Base-by-base conservation (phyloP, 345 rosid species). In the Cochlearia excelsa region DNA sequence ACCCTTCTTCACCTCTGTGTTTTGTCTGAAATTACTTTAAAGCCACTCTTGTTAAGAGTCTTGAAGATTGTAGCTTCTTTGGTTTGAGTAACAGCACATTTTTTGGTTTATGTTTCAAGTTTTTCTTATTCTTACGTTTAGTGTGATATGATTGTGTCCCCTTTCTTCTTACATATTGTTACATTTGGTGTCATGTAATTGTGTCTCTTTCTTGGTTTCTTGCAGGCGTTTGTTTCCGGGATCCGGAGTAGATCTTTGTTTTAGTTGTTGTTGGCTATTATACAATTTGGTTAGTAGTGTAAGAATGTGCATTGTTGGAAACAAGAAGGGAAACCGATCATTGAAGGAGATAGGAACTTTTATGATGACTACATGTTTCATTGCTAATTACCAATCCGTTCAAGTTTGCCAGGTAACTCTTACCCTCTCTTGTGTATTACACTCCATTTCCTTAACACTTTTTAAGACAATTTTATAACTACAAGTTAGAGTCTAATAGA, bases 371-470 rank as follows among this genome's bases (percentile, higher is more conserved):
- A 80, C 80, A 57, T 78, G 95, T 70, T 68, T 90, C 57, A 61
- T 83, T 77, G 80, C 79, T 11, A 81, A 76, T 74, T 83, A 79
- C 77, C 92, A 81, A 72, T 74, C 74, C 71, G 77, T 86, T 78
- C 92, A 84, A 86, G 82, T 86, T 86, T 90, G 97, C 74, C 97
- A 90, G 92, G 97, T 86, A 77, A 6, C 45, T 3, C 10, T 30
- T 51, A 41, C 61, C 49, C 34, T 11, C 23, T 16, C 23, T 16
- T 16, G 23, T 16, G 23, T 16, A 16, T 16, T 16, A 16, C 23
- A 16, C 23, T 16, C 23, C 23, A 16, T 16, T 10, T 4, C n/a
- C 40, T 1, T 38, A 35, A 34, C 8, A 63, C 28, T 2, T 3
- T 33, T 30, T 33, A 1, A 57, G 11, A 35, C 9, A 43, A 33